Evolutionary conservation across 2,329 filamentous ascomycete genomes (phyloP), one percentile per base, ranked within the genome.

Genomic region (Fusarium longipes): DNA sequence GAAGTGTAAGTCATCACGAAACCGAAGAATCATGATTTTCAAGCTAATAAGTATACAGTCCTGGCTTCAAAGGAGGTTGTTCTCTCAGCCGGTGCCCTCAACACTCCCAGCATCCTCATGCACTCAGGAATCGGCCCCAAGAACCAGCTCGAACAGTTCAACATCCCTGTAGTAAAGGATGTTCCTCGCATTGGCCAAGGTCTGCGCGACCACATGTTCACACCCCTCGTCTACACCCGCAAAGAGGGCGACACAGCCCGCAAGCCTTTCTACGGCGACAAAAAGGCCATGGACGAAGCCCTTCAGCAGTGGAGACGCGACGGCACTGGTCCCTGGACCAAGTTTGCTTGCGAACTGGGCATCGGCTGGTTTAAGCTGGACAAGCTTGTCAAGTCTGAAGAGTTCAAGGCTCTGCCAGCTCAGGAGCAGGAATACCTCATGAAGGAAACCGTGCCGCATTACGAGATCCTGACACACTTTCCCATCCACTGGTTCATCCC

Each of bases 401-500:
- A 89, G 68, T 88, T 87, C 71, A 74, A 82, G 38, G 80, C 75
- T 2, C 77, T 90, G 0, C 81, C 85, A 0, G 53, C 65, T 1
- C 55, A 77, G 1, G 77, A 81, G 11, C 80, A 84, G 67, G 72
- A 76, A 0, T 83, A 81, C 61, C 72, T 90, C 1, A 73, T 71
- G 40, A 78, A 78, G 20, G 77, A 81, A 15, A 86, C 83, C 1
- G 80, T 89, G 3, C 88, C 88, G 1, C 81, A 85, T 45, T 88
- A 82, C 65, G 88, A 90, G 67, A 73, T 89, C 17, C 55, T 83
- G 10, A 82, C 79, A 3, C 82, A 84, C 57, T 78, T 82, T 57
- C 80, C 81, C 0, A 65, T 81, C 6, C 82, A 83, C 63, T 79
- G 72, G 70, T 76, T 79, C 52, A 55, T 81, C 1, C 83, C 83